Base-by-base conservation (phyloP, 306 rosid species). In the Vicia faba region DNA sequence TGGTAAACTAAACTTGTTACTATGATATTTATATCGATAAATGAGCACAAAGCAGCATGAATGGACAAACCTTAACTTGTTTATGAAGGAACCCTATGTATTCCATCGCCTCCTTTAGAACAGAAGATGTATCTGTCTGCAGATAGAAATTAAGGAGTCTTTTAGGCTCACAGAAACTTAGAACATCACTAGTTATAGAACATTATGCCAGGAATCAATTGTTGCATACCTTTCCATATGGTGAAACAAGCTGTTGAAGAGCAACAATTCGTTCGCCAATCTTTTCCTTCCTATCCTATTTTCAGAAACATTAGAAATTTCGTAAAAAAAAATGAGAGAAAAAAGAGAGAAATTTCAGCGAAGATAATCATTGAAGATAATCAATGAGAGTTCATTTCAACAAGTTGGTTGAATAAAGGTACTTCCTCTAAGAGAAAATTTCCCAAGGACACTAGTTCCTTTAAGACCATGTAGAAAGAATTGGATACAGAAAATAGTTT, bases 81-180 rank as follows among this genome's bases (percentile, higher is more conserved):
- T 90, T 83, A 23, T 93, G 99, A 81, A 93, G 97, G 84, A 93
- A 93, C 23, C 74, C 82, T 80, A 93, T 88, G 64, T 93, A 93
- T 18, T 88, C 96, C 97, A 88, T 93, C 35, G 97, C 99, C 81
- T 86, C 99, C 61, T 59, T 66, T 43, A 93, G 85, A 74, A 93
- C 99, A 72, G 99, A 93, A 69, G 99, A 96, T 20, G 99, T 93
- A 76, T 93, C 99, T 11, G 99, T 88, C 99, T 93, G 96, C 91
- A 84, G 69, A 18, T 60, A 64, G 58, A 75, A 73, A 70, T 69
- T 18, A 46, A 55, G 26, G 59, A 68, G 20, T 61, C 38, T 54
- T 59, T 77, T 16, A 67, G 67, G 78, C 57, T 39, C 28, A 25
- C 35, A 23, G 59, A 35, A 56, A 57, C 26, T 20, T 11, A 7